These are phyloP conservation scores for Colletotrichum plurivorum DNA, from an alignment of 2,329 filamentous ascomycete genomes.

Conservation along the genomic window DNA sequence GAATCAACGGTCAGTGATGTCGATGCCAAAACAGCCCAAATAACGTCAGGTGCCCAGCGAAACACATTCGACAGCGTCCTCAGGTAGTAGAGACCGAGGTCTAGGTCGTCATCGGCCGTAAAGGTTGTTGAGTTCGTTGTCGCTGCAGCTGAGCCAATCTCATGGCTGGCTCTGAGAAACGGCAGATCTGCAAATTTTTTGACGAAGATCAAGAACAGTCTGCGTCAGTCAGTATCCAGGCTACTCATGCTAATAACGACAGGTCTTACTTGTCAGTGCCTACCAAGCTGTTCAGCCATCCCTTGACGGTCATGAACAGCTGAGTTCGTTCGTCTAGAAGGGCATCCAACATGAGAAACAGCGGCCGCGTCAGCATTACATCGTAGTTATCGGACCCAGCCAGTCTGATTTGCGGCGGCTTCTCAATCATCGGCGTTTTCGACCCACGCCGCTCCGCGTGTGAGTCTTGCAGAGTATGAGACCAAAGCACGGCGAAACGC, in stretches of 20 bases:
- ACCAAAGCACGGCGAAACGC: conserved; percentile 84
- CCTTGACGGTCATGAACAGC: conserved; percentile 81
- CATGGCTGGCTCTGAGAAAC: conserved; percentile 60
- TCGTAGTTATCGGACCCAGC: conserved; percentile 75
- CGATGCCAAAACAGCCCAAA: conserved; percentile 79
- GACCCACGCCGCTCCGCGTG: conserved; percentile 57
- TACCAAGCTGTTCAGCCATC: conserved; percentile 81
- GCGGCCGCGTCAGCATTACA: conserved; percentile 82
- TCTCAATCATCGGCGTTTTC: conserved; percentile 54
- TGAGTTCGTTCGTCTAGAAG: conserved; percentile 81
- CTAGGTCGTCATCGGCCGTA: conserved; percentile 76
- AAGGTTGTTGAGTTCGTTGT: conserved; percentile 53
- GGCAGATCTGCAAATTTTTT: conserved; percentile 69
- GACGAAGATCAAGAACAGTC: conserved; percentile 73
- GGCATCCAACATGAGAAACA: conserved; percentile 86
- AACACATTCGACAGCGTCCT: conserved; percentile 82
- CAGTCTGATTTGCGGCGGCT: conserved; percentile 56
- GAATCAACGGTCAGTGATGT: conserved; percentile 67
- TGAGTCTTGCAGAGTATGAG: conserved; percentile 77
- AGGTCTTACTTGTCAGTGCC: conserved; percentile 72
- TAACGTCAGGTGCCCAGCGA: conserved; percentile 75
- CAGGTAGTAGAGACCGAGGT: conserved; percentile 84
- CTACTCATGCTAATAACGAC: neutral
- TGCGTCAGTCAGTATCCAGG: conserved; percentile 46
- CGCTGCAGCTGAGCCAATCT: conserved; percentile 43